Base-by-base conservation (phyloP, 2,329 filamentous ascomycete species). In the Fusarium lateritium region DNA sequence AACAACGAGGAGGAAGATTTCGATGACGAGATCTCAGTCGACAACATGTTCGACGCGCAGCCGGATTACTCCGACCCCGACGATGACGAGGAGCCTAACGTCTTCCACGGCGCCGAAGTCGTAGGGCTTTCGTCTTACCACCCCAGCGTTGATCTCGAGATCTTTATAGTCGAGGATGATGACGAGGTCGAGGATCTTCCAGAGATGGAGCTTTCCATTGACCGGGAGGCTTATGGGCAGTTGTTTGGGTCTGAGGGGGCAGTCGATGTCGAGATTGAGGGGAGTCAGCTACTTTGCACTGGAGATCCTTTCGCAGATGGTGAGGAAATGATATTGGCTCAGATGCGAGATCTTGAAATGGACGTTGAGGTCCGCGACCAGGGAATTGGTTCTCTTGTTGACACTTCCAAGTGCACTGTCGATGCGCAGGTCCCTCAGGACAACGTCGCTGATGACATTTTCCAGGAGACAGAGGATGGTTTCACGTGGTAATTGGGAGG, bases 121-220 rank as follows among this genome's bases (percentile, higher is more conserved):
- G 40, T 72, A 1, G 73, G 69, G 2, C 39, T 51, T 3, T 24
- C 61, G 1, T 19, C 28, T 0, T 36, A 44, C 4, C 21, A 42
- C 2, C 44, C 57, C 3, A 21, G 38, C 6, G 70, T 76, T 21
- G 77, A 79, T 43, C 60, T 80, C 15, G 76, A 78, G 31, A 65
- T 79, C 1, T 79, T 73, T 33, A 28, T 78, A 2, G 73, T 69
- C 2, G 56, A 74, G 3, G 70, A 76, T 15, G 74, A 76, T 17
- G 68, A 75, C 1, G 75, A 78, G 1, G 17, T 67, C 2, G 63
- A 64, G 0, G 55, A 72, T 15, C 47, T 80, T 13, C 78, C 76
- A 0, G 74, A 76, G 49, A 57, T 74, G 34, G 78, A 80, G 51
- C 45, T 80, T 17, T 68, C 69, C 2, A 50, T 80, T 5, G 76